Conservation (phyloP, 2,329 filamentous ascomycete species). For the Aspergillus sp. region DNA sequence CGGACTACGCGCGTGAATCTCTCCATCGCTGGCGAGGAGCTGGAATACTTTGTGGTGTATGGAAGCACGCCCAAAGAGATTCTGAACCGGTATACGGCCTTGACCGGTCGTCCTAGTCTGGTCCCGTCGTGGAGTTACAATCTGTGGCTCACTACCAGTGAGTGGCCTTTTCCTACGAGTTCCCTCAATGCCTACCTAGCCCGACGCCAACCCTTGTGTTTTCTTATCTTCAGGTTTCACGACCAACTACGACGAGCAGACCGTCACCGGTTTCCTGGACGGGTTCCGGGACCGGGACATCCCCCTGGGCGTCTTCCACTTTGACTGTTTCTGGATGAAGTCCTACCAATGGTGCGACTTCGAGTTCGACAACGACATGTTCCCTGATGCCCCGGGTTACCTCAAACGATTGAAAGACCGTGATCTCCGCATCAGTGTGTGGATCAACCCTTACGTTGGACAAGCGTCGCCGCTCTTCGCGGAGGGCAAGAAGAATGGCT, state of each 20-base stretch:
- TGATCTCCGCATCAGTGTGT: constrained; percentile 68
- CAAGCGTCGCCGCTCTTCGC: constrained; percentile 67
- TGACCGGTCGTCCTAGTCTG: constrained; percentile 65
- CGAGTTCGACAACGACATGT: constrained; percentile 65
- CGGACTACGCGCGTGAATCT: constrained; percentile 70
- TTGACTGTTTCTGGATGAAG: constrained; percentile 76
- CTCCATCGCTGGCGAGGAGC: constrained; percentile 64
- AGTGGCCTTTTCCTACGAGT: neutral
- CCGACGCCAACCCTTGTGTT: neutral
- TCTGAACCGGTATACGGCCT: constrained; percentile 62
- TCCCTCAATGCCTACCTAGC: neutral
- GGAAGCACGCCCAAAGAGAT: constrained; percentile 72
- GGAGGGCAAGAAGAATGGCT: constrained; percentile 62
- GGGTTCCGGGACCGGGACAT: constrained; percentile 66
- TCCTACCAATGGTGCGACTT: constrained; percentile 76
- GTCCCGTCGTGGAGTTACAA: constrained; percentile 75
- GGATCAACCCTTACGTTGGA: constrained; percentile 74
- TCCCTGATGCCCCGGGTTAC: constrained; percentile 66
- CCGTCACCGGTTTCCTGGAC: constrained; percentile 65
- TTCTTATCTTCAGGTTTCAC: constrained; percentile 56
- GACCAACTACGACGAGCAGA: constrained; percentile 69
- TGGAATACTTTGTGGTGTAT: constrained; percentile 74
- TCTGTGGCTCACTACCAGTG: constrained; percentile 68
- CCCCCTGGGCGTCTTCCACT: constrained; percentile 71
- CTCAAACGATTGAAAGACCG: constrained; percentile 64